Evolutionary conservation across 805 yeast genomes (phyloP).

Genomic region (Cyberlindnera xishuangbannaensis): DNA sequence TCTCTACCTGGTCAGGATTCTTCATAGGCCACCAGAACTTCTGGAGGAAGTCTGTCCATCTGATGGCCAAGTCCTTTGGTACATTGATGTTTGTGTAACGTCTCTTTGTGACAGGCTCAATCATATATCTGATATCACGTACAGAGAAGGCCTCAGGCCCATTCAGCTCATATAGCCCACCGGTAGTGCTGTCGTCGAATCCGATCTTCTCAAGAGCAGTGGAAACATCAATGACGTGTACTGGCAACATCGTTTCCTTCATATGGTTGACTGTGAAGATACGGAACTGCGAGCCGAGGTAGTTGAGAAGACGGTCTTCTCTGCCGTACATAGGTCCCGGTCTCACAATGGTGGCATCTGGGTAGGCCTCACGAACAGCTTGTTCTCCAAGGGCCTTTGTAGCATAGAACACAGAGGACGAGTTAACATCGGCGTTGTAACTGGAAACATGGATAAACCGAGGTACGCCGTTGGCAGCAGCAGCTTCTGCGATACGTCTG

Average conservation of each 20-base stretch:
- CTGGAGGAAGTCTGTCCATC: conserved; percentile 32
- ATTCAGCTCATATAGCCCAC: conserved; percentile 66
- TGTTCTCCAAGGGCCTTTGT: conserved; percentile 78
- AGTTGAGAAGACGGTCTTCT: conserved; percentile 64
- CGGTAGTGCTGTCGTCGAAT: conserved; percentile 74
- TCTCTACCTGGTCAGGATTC: conserved; percentile 69
- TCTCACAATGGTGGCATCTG: conserved; percentile 78
- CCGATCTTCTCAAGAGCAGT: conserved; percentile 73
- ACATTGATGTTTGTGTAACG: conserved; percentile 33
- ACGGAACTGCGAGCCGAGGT: conserved; percentile 47
- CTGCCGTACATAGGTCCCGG: conserved; percentile 78
- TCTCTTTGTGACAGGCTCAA: conserved; percentile 52
- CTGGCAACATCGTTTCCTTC: conserved; percentile 60
- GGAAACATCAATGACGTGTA: conserved; percentile 75
- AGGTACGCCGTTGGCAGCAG: conserved; percentile 63
- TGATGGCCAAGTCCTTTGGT: conserved; percentile 33
- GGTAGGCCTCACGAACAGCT: conserved; percentile 58
- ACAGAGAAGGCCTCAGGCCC: conserved; percentile 65
- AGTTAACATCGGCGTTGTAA: conserved; percentile 64
- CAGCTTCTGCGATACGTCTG: conserved; percentile 69
- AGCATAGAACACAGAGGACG: conserved; percentile 66
- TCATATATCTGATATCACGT: conserved; percentile 62
- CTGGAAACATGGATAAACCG: conserved; percentile 75
- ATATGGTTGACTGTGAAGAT: conserved; percentile 64
- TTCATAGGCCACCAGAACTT: conserved; percentile 39